phyloP scores from a whole-genome alignment of 2,329 filamentous ascomycete species.

The Sclerotinia nivalis region DNA sequence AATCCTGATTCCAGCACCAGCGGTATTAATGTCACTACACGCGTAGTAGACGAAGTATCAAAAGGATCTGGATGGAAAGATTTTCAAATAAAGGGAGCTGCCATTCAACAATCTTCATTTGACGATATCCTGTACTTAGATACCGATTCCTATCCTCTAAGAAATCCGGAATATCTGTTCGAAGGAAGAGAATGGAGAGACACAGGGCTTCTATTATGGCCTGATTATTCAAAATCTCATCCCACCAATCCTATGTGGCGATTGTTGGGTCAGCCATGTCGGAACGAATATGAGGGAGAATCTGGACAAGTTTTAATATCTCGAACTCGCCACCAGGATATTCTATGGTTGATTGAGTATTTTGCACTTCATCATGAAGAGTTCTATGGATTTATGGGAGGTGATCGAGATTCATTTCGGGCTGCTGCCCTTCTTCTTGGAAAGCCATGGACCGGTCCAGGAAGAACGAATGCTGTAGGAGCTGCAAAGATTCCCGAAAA shows the following conservation, averaged over 20 bases:
- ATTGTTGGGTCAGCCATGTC: conserved; percentile 26
- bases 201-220: conserved; percentile 30
- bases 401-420: conserved; percentile 31
- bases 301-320: conserved; percentile 31
- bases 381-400: conserved; percentile 32
- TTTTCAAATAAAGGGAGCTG: conserved; percentile 32
- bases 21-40: conserved; percentile 24
- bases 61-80: conserved; percentile 32
- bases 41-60: conserved; percentile 25
- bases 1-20: neutral
- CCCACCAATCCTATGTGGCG: conserved; percentile 31
- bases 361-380: conserved; percentile 29
- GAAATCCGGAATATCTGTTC: conserved; percentile 29
- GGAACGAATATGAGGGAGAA: conserved; percentile 32
- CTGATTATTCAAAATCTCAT: conserved; percentile 31
- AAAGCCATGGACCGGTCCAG: conserved; percentile 28
- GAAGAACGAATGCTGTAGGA: conserved; percentile 26
- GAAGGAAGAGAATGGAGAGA: conserved; percentile 29
- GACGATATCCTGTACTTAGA: conserved; percentile 31
- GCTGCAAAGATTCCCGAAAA: neutral
- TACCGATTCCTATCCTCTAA: conserved; percentile 29
- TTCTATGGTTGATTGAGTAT: conserved; percentile 32
- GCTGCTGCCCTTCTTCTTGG: conserved; percentile 27
- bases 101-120: conserved; percentile 32
- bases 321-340: conserved; percentile 27